Evolutionary conservation across 345 rosid species (phyloP).

Genomic region (Stellera chamaejasme): DNA sequence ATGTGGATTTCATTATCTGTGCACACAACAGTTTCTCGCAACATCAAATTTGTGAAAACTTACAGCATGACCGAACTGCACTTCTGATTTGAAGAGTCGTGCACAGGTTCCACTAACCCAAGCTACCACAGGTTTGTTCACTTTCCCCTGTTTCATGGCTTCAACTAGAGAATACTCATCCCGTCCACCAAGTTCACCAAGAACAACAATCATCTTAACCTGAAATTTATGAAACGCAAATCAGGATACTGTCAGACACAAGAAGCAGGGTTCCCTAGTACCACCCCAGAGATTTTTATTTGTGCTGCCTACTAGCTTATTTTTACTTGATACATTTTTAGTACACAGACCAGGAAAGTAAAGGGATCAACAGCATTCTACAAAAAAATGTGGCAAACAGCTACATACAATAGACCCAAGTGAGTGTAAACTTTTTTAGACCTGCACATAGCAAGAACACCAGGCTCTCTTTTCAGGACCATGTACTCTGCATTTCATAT

Average conservation of each 20-base stretch:
- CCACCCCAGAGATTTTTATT: too few relatives aligned
- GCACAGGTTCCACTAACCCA: slow-evolving; percentile 81
- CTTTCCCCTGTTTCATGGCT: slow-evolving; percentile 59
- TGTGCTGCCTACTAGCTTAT: too few relatives aligned
- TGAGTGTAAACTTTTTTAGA: too few relatives aligned
- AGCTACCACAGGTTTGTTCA: slow-evolving; percentile 60
- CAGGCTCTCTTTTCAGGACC: too few relatives aligned
- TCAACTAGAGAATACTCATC: slow-evolving; percentile 68
- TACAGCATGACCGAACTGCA: slow-evolving; percentile 72
- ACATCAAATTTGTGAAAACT: slow-evolving; percentile 14
- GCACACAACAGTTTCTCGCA: neutral
- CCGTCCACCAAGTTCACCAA: slow-evolving; percentile 65
- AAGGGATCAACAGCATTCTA: too few relatives aligned
- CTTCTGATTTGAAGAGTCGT: slow-evolving; percentile 58
- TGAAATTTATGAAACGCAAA: slow-evolving; percentile 7
- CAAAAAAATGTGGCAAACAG: too few relatives aligned
- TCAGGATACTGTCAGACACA: neutral
- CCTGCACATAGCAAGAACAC: too few relatives aligned
- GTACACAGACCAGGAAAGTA: too few relatives aligned
- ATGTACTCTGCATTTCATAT: too few relatives aligned
- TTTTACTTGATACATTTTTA: too few relatives aligned
- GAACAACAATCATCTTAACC: slow-evolving; percentile 62
- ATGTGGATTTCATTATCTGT: neutral
- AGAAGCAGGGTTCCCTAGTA: too few relatives aligned
- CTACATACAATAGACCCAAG: too few relatives aligned